phyloP scores from a whole-genome alignment of 495 filamentous ascomycete species.

The Sphaerosporella brunnea region DNA sequence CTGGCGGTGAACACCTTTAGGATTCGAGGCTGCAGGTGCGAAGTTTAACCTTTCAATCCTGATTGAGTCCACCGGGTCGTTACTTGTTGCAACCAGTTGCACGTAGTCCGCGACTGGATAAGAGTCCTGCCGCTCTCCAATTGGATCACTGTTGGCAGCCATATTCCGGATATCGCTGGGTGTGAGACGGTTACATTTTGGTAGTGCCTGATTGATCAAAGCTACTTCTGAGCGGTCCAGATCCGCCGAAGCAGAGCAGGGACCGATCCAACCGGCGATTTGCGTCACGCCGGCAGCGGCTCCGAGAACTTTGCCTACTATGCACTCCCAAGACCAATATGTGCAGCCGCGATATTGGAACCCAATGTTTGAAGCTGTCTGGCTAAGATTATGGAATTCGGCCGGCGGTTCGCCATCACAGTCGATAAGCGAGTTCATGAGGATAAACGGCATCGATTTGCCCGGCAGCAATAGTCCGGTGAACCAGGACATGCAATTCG shows the following conservation, averaged over 20 bases:
- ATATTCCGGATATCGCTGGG: conserved; percentile 41
- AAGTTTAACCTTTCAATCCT: conserved; percentile 47
- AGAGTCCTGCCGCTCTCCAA: conserved; percentile 38
- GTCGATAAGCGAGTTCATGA: conserved; percentile 56
- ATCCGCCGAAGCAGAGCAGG: conserved; percentile 43
- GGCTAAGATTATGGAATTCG: conserved; percentile 41
- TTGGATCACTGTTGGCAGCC: conserved; percentile 43
- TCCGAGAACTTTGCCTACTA: conserved; percentile 57
- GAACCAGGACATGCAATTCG: conserved; percentile 55
- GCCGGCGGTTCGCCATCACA: conserved; percentile 46
- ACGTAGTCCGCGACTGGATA: conserved; percentile 50
- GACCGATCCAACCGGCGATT: conserved; percentile 53
- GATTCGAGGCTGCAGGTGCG: conserved; percentile 12
- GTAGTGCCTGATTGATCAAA: conserved; percentile 36
- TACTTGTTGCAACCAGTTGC: conserved; percentile 24
- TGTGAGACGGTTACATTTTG: conserved; percentile 31
- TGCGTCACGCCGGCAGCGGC: conserved; percentile 52
- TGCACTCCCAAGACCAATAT: conserved; percentile 50
- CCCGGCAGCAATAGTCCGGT: conserved; percentile 51
- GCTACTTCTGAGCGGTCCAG: conserved; percentile 45
- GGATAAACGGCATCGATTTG: conserved; percentile 48
- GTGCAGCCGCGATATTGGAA: conserved; percentile 55
- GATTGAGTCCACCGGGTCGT: conserved; percentile 41
- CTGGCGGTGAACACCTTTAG: conserved; percentile 11
- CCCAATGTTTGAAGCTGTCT: conserved; percentile 44